Evolutionary conservation across 306 rosid genomes (phyloP).

Genomic region (Fagus crenata): DNA sequence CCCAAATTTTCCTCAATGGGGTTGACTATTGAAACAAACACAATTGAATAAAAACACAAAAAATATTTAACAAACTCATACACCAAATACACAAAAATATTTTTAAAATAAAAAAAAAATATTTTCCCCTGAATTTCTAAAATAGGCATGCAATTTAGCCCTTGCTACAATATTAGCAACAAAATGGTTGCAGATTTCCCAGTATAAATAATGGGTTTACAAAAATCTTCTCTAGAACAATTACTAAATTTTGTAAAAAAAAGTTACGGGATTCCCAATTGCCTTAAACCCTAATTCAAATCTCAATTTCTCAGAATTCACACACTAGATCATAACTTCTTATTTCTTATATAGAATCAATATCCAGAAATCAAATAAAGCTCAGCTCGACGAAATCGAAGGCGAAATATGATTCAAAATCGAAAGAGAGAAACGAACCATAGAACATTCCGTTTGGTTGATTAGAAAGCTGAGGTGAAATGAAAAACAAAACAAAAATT

Average conservation of each 20-base stretch:
- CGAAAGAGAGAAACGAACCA: conserved; percentile 17
- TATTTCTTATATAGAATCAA: neutral
- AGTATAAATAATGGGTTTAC: no score
- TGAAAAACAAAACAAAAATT: conserved; percentile 6
- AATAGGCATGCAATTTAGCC: neutral
- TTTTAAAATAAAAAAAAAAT: no score
- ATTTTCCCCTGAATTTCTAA: neutral
- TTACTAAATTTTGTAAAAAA: no score
- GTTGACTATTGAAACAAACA: neutral
- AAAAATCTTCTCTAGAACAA: no score
- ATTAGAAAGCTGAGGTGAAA: conserved; percentile 16
- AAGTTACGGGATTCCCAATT: neutral
- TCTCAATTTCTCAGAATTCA: neutral
- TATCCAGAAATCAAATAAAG: conserved; percentile 1
- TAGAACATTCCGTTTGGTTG: conserved; percentile 11
- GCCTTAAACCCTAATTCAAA: conserved; percentile 6
- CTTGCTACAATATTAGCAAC: neutral
- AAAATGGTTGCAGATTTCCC: neutral
- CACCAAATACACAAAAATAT: neutral
- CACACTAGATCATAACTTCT: neutral
- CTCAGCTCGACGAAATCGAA: conserved; percentile 43
- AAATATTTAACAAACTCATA: neutral
- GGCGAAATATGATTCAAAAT: conserved; percentile 3
- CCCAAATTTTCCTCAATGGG: neutral
- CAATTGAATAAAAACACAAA: neutral